Evolutionary conservation across 352 stramenopile species (phyloP), one percentile per base, ranked within the genome.

Genomic region (Halophytophthora batemanensis): DNA sequence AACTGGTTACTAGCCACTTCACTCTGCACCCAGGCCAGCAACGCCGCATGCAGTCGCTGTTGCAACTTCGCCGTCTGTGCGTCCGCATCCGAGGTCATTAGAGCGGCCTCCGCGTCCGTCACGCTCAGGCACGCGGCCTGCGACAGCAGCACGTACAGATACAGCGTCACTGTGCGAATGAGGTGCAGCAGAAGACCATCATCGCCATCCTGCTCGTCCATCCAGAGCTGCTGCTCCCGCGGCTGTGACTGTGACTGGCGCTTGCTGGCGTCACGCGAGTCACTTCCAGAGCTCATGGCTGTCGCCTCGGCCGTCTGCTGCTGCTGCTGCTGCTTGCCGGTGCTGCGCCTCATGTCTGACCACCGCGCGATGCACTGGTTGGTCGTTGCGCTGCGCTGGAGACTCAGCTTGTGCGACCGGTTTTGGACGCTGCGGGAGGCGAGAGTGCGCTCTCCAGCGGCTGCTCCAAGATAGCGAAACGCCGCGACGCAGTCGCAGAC

Each of bases 1-100:
- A 86, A 83, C 34, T 85, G 74, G 61, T 85, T 82, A 52, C 64
- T 80, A 6, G 53, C 64, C 41, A 83, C 58, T 39, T 88, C 74
- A 25, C 37, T 60, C 23, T 77, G 45, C 5, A 86, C 68, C 53
- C 64, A 76, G 28, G 50, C 50, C 17, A 79, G 46, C 15, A 88
- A 37, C 34, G 66, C 41, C 0, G 53, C 53, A 51, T 85, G 67
- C 12, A 88, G 50, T 57, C 63, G 48, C 38, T 51, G 39, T 40
- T 82, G 64, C 14, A 65, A 43, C 23, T 65, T 48, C 29, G 41
- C 31, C 6, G 47, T 59, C 18, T 65, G 61, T 6, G 59, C 47
- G 42, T 85, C 64, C 21, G 82, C 41, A 10, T 59, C 45, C 18
- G 67, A 41, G 15, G 52, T 31, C 18, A 64, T 53, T 42, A 59